Evolutionary conservation across 148 eudicot species (phyloP), one percentile per base, ranked within the genome.

Genomic region (Limonium bicolor): DNA sequence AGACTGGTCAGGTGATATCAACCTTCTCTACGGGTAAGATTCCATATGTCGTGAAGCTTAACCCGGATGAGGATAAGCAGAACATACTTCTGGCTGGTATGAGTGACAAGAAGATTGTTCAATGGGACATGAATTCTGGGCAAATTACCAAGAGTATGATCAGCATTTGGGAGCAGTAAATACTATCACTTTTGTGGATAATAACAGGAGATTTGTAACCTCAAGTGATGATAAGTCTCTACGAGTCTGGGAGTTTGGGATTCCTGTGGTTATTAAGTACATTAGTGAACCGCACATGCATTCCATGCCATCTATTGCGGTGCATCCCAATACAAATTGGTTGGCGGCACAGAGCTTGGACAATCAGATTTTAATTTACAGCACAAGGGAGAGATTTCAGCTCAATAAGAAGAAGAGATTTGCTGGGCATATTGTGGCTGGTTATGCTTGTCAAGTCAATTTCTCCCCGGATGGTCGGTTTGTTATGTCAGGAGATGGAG

Each of bases 271-370:
- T 14, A 84, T 88, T 11, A 88, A 88, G 79, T 88, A 88, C 54
- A 88, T 88, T 31, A 88, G 97, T 43, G 97, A 88, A 42, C 97
- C 97, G 17, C 95, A 88, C 59, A 88, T 88, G 97, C 97, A 88
- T 53, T 88, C 97, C 1, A 88, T 88, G 97, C 95, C 97, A 3
- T 62, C 97, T 0, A 83, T 88, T 43, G 36, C 94, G 16, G 67
- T 80, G 44, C 96, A 88, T 42, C 97, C 94, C 0, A 80, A 88
- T 65, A 58, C 67, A 7, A 88, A 88, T 61, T 88, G 92, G 92
- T 61, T 88, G 28, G 96, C 96, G 11, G 88, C 94, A 1, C 96
- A 83, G 68, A 83, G 96, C 64, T 72, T 88, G 80, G 96, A 88
- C 55, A 88, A 88, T 46, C 96, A 88, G 78, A 88, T 88, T 56